Evolutionary conservation across 352 stramenopile species (phyloP).

Genomic region (Thalassiosira livingstoniorum): DNA sequence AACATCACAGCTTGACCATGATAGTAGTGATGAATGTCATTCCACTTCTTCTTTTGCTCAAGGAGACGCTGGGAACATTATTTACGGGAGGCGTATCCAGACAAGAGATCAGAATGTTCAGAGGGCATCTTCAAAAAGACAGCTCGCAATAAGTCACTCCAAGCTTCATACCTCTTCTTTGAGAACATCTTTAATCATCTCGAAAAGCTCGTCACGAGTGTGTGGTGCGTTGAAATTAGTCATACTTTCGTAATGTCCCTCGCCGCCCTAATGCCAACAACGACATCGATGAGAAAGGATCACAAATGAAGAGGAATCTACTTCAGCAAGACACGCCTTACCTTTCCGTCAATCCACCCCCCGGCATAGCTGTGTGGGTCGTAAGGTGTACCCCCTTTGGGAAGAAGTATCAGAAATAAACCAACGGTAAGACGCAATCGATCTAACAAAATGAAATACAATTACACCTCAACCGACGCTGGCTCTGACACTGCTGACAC

Average conservation of each 20-base stretch:
- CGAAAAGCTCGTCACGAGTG: conserved; percentile 43
- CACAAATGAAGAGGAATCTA: conserved; percentile 57
- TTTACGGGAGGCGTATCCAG: too few relatives aligned
- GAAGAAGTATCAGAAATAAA: conserved; percentile 62
- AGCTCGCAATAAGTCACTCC: too few relatives aligned
- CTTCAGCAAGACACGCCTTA: too few relatives aligned
- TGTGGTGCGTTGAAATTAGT: conserved; percentile 31
- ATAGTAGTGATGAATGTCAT: conserved; percentile 58
- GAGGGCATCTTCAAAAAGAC: too few relatives aligned
- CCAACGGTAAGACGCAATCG: too few relatives aligned
- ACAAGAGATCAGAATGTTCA: too few relatives aligned
- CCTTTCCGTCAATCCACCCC: conserved; percentile 61
- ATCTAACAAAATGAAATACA: too few relatives aligned
- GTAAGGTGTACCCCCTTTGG: conserved; percentile 73
- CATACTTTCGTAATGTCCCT: background rate
- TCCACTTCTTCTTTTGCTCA: conserved; percentile 44
- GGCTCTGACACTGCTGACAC: too few relatives aligned
- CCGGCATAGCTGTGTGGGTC: conserved; percentile 70
- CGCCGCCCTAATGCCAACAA: background rate
- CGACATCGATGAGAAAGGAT: conserved; percentile 47
- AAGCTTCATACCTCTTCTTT: conserved; percentile 29
- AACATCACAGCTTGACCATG: conserved; percentile 54
- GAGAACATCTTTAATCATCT: conserved; percentile 61
- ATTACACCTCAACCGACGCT: too few relatives aligned
- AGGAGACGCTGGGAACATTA: too few relatives aligned